These are phyloP conservation scores for apple (Malus domestica) DNA, from an alignment of 306 rosid genomes.

Conservation along the genomic window DNA sequence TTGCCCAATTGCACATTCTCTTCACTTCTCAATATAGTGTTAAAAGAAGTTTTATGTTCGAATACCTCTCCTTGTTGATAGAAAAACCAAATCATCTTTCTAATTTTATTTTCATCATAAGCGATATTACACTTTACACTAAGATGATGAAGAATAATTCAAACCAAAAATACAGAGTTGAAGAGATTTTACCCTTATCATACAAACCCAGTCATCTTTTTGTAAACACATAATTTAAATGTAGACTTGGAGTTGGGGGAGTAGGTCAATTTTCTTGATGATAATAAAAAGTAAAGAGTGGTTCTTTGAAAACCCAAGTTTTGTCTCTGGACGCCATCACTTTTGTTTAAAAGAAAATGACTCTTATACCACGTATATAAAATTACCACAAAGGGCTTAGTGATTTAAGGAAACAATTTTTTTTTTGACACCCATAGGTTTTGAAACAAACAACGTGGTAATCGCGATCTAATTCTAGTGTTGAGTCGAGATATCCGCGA, in stretches of 20 bases:
- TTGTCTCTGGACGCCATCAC: too few relatives aligned
- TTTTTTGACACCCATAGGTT: too few relatives aligned
- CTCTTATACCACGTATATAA: too few relatives aligned
- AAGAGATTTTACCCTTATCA: neutral
- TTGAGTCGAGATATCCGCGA: too few relatives aligned
- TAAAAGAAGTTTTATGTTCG: neutral
- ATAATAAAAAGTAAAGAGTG: too few relatives aligned
- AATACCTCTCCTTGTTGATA: neutral
- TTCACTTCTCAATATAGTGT: neutral
- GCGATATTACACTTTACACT: neutral
- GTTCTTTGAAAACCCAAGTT: too few relatives aligned
- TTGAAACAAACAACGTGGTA: too few relatives aligned
- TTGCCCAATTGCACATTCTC: neutral
- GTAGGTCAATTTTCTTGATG: neutral
- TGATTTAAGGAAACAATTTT: too few relatives aligned
- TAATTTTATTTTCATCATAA: too few relatives aligned
- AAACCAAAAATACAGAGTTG: neutral
- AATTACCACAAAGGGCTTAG: too few relatives aligned
- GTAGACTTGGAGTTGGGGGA: neutral
- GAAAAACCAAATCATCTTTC: neutral
- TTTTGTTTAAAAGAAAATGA: too few relatives aligned
- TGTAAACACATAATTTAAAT: neutral
- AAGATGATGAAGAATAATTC: neutral
- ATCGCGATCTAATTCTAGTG: too few relatives aligned
- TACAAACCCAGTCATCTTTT: neutral